phyloP scores from a whole-genome alignment of 768 basidiomycete species.

The Lactifluus piperatus region DNA sequence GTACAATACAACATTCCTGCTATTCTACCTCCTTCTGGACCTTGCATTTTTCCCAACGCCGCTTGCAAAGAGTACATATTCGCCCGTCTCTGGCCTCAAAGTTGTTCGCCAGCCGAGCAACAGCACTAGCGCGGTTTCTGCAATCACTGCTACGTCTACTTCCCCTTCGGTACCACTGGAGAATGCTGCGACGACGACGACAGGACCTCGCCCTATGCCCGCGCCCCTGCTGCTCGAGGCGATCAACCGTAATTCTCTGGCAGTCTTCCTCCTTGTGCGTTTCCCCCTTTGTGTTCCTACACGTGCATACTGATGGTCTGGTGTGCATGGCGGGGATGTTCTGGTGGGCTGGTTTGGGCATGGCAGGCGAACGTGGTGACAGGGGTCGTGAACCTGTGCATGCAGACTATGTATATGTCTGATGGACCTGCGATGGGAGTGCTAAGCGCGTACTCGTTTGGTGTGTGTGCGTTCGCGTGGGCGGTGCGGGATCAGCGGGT shows the following conservation, averaged over 20 bases:
- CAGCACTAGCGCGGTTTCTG: neutral
- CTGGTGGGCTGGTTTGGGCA: neutral
- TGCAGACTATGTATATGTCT: conserved; percentile 73
- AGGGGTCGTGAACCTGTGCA: conserved; percentile 71
- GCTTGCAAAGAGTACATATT: conserved; percentile 27
- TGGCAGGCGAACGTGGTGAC: conserved; percentile 79
- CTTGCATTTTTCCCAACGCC: conserved; percentile 52
- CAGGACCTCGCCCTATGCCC: conserved; percentile 22
- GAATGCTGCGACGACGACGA: conserved; percentile 22
- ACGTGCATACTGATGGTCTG: neutral
- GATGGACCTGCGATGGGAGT: conserved; percentile 51
- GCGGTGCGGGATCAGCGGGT: conserved; percentile 29
- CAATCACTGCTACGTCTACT: neutral
- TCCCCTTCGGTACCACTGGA: neutral
- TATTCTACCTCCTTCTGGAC: conserved; percentile 77
- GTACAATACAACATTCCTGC: conserved; percentile 79
- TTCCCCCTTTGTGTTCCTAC: neutral
- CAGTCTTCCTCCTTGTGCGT: conserved; percentile 75
- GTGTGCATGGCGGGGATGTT: neutral
- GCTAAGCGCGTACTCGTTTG: conserved; percentile 50
- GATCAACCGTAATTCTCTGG: conserved; percentile 73
- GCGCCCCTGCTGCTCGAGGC: conserved; percentile 60
- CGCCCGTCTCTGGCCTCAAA: conserved; percentile 31
- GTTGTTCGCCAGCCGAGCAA: conserved; percentile 12
- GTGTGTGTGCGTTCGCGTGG: conserved; percentile 61